phyloP scores from a whole-genome alignment of 352 stramenopile genomes.

The Peronospora belbahrii region DNA sequence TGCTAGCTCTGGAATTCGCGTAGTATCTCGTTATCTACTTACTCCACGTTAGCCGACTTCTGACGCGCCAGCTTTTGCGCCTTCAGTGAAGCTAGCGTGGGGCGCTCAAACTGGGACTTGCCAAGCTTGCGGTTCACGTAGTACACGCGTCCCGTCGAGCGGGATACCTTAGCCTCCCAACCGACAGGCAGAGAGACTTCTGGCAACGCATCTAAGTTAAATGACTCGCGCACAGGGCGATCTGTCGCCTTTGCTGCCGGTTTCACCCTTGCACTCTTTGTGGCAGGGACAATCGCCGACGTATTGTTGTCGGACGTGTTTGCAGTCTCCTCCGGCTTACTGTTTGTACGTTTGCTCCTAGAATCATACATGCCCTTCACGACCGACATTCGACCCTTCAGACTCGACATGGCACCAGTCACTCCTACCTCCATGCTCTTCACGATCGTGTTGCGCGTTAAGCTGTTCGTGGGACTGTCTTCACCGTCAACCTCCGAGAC shows the following conservation, averaged over 20 bases:
- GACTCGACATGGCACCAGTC: conserved; percentile 63
- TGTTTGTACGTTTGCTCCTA: conserved; percentile 50
- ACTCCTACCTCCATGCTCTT: conserved; percentile 67
- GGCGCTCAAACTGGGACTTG: conserved; percentile 81
- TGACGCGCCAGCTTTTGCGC: conserved; percentile 72
- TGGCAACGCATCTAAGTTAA: conserved; percentile 76
- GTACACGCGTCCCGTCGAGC: conserved; percentile 80
- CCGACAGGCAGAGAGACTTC: conserved; percentile 74
- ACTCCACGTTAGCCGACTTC: conserved; percentile 34
- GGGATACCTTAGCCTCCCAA: conserved; percentile 84
- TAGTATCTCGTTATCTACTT: conserved; percentile 27
- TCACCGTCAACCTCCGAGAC: conserved; percentile 40
- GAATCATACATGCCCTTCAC: conserved; percentile 75
- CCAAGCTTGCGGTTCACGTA: conserved; percentile 85
- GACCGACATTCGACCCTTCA: conserved; percentile 75
- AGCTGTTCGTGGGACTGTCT: conserved; percentile 35
- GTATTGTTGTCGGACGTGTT: conserved; percentile 23
- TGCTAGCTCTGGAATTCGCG: conserved; percentile 5
- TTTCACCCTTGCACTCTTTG: conserved; percentile 30
- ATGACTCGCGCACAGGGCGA: conserved; percentile 68
- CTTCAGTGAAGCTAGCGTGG: conserved; percentile 80
- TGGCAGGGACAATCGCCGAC: conserved; percentile 16
- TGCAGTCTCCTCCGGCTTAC: conserved; percentile 38
- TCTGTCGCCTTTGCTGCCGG: conserved; percentile 28
- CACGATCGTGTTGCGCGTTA: conserved; percentile 68